Conservation (phyloP, 2,329 filamentous ascomycete genomes). For the Cytospora chrysosperma region DNA sequence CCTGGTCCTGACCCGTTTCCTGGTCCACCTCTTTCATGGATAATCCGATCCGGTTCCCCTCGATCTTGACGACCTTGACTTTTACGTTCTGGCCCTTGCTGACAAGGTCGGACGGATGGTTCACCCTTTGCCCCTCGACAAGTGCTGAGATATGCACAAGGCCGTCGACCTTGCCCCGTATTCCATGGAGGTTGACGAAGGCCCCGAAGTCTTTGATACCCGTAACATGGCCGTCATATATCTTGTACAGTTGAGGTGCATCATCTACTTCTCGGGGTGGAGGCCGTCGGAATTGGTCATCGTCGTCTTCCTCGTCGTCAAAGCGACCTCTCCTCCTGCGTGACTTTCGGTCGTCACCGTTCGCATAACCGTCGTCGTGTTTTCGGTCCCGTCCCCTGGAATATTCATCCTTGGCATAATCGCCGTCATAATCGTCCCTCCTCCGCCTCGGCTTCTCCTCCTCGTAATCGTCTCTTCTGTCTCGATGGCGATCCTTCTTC, state of each 20-base stretch:
- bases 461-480: conserved; percentile 37
- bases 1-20: conserved; percentile 77
- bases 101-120: conserved; percentile 87
- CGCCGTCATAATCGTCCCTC: conserved; percentile 29
- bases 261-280: conserved; percentile 79
- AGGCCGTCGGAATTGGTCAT: conserved; percentile 63
- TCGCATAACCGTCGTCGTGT: conserved; percentile 59
- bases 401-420: conserved; percentile 30
- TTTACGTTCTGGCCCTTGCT: conserved; percentile 80
- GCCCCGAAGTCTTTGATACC: conserved; percentile 94
- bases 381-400: conserved; percentile 49
- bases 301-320: conserved; percentile 45
- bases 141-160: conserved; percentile 92
- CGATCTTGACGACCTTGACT: conserved; percentile 87
- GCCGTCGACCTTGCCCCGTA: conserved; percentile 86
- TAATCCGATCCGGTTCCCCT: conserved; percentile 77
- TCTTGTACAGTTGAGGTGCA: conserved; percentile 74
- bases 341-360: conserved; percentile 41
- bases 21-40: conserved; percentile 99
- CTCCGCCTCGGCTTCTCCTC: conserved; percentile 28
- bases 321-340: conserved; percentile 41
- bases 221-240: conserved; percentile 87
- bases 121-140: conserved; percentile 79
- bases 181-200: conserved; percentile 88
- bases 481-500: conserved; percentile 43